Base-by-base conservation (phyloP, 148 eudicot species). In the Rheum nobile region DNA sequence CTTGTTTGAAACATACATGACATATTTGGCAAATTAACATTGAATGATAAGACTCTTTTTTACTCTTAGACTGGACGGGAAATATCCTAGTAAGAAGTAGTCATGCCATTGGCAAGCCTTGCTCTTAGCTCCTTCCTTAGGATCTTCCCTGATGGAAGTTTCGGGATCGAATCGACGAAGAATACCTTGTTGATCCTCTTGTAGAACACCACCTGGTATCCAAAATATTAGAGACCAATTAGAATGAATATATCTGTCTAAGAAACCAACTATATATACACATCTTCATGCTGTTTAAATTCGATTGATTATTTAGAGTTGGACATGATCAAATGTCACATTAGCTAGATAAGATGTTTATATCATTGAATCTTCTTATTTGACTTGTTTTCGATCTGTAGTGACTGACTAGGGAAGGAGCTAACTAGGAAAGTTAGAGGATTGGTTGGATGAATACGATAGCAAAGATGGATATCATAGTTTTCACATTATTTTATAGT, bases 71-170 rank as follows among this genome's bases (percentile, higher is more conserved):
- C 6, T 22, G 63, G 63, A 2, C 10, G 35, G 5, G 5, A 59
- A 26, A 28, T 12, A 28, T 65, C 54, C 61, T 76, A 79, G 31
- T 75, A 39, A 72, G 54, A 52, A 61, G 75, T 48, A 38, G 75
- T 67, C 37, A 80, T 41, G 39, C 86, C 89, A 77, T 91, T 83
- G 3, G 91, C 87, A 72, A 95, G 74, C 85, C 87, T 85, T 50
- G 93, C 91, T 87, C 97, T 83, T 74, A 91, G 85, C 76, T 91
- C 98, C 80, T 95, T 95, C 83, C 98, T 89, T 77, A 91, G 79
- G 67, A 95, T 95, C 74, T 95, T 95, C 8, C 98, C 98, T 0
- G 98, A 86, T 46, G 96, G 92, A 24, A 92, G 88, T 79, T 91
- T 95, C 5, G 98, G 98, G 21, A 95, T 90, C 0, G 92, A 76